Evolutionary conservation across 257 asterid species (phyloP).

Genomic region (Echites panduratus): DNA sequence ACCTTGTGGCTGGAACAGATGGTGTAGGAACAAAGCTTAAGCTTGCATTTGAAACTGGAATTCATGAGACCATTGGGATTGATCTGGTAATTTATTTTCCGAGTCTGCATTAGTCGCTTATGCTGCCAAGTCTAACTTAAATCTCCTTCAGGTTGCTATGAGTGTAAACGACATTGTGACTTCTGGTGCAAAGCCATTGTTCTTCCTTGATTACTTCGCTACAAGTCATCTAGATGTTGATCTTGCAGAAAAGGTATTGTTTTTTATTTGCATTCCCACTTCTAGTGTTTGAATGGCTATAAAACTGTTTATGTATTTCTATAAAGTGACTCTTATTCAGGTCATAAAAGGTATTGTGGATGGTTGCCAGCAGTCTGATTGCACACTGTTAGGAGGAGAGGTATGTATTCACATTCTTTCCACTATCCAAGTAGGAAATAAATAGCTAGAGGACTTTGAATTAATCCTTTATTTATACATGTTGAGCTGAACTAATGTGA

Average conservation of each 20-base stretch:
- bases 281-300: background rate
- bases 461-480: background rate
- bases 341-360: constrained; percentile 89
- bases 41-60: constrained; percentile 93
- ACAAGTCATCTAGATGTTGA: constrained; percentile 88
- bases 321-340: constrained; percentile 32
- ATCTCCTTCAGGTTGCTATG: constrained; percentile 77
- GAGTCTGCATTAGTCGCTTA: constrained; percentile 1
- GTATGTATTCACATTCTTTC: constrained; percentile 25
- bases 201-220: constrained; percentile 95
- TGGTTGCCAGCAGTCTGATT: constrained; percentile 88
- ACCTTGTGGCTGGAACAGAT: constrained; percentile 95
- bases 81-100: constrained; percentile 54
- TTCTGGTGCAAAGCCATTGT: constrained; percentile 94
- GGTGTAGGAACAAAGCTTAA: constrained; percentile 96
- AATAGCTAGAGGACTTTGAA: background rate
- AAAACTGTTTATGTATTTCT: background rate
- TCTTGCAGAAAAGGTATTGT: constrained; percentile 84
- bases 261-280: background rate
- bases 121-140: constrained; percentile 12
- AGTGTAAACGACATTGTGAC: constrained; percentile 96
- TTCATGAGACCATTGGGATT: constrained; percentile 92
- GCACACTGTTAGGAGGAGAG: constrained; percentile 96
- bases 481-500: background rate
- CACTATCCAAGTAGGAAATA: background rate